Evolutionary conservation across 2,329 filamentous ascomycete species (phyloP).

Genomic region (Exophiala xenobiotica): DNA sequence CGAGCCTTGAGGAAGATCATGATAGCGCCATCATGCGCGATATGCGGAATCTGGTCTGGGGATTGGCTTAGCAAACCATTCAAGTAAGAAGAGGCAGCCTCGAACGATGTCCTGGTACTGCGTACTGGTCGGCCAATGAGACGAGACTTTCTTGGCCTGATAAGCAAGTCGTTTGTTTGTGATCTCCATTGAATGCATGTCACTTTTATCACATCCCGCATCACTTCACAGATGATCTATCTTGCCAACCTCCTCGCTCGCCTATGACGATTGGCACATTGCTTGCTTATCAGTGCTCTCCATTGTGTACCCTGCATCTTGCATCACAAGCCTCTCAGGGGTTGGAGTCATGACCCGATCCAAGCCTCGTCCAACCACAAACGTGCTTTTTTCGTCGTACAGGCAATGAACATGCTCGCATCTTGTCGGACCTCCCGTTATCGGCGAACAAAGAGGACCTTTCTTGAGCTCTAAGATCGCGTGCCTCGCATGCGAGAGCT

Average conservation of each 20-base stretch:
- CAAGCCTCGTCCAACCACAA: background rate
- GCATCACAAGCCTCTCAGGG: background rate
- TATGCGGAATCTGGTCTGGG: background rate
- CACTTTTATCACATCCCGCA: no score
- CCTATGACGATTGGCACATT: background rate
- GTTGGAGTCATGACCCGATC: no score
- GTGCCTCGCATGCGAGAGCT: background rate
- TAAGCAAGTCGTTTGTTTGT: no score
- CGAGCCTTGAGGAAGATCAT: background rate
- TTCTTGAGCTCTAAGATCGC: background rate
- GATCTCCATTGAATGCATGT: no score
- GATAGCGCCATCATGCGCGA: background rate
- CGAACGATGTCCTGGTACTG: background rate
- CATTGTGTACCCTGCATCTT: background rate
- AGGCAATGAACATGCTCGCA: background rate
- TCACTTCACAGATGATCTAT: background rate
- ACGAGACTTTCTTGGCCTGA: background rate
- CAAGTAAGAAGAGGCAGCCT: background rate
- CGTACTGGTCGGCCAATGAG: background rate
- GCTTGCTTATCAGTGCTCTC: constrained; percentile 4
- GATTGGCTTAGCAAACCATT: background rate
- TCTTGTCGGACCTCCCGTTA: background rate
- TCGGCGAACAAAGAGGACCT: background rate
- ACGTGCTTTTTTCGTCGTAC: no score
- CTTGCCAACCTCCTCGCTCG: background rate